Evolutionary conservation across 1,284 basidiomycete genomes (phyloP).

Genomic region (Tremellales sp.): DNA sequence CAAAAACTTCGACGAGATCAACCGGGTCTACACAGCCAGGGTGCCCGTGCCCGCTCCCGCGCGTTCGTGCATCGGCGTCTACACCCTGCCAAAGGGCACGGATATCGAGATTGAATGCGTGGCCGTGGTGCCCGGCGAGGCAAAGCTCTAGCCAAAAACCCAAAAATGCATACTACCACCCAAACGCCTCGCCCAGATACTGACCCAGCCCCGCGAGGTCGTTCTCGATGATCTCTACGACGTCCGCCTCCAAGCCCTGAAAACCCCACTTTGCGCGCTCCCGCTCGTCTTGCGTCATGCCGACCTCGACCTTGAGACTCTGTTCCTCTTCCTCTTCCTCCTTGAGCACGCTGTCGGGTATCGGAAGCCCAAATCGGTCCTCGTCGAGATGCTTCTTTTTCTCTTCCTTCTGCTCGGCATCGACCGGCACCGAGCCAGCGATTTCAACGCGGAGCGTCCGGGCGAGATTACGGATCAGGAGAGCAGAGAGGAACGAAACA

Average conservation of each 20-base stretch:
- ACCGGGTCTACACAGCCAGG: conserved; percentile 23
- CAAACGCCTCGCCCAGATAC: conserved; percentile 41
- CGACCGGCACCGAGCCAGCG: conserved; percentile 15
- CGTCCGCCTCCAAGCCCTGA: conserved; percentile 26
- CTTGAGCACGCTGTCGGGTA: conserved; percentile 37
- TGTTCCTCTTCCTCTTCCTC: conserved; percentile 42
- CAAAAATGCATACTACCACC: conserved; percentile 25
- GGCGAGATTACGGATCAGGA: conserved; percentile 44
- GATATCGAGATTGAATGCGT: conserved; percentile 63
- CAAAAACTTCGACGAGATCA: conserved; percentile 28
- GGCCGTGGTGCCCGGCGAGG: conserved; percentile 40
- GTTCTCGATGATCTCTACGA: conserved; percentile 33
- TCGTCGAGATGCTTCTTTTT: conserved; percentile 37
- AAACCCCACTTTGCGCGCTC: conserved; percentile 37
- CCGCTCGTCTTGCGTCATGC: conserved; percentile 23
- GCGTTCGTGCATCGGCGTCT: conserved; percentile 62
- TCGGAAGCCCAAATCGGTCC: conserved; percentile 46
- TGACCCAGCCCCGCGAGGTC: conserved; percentile 34
- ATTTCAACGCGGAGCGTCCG: conserved; percentile 34
- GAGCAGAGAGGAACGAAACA: conserved; percentile 36
- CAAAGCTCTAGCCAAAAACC: conserved; percentile 18
- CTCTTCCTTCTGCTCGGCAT: conserved; percentile 20
- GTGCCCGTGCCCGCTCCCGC: conserved; percentile 54
- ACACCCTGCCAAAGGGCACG: conserved; percentile 56
- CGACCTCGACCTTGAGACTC: conserved; percentile 15